Evolutionary conservation across 2,329 filamentous ascomycete genomes (phyloP).

Genomic region (Aspergillus ruber): DNA sequence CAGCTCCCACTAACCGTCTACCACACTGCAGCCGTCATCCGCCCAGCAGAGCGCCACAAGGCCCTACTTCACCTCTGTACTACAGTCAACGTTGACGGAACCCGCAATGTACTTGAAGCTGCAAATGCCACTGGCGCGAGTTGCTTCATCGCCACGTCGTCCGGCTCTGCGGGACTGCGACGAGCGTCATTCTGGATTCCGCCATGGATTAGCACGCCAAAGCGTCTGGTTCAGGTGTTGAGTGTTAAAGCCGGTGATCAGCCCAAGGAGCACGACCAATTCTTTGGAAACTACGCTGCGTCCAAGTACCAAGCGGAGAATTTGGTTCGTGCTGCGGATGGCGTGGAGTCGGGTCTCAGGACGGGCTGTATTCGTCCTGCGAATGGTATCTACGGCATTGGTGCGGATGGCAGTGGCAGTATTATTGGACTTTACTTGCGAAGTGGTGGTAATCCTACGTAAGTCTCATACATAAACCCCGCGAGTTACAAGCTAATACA

Average conservation of each 20-base stretch:
- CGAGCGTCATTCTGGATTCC: slow-evolving; percentile 39
- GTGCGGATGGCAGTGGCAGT: slow-evolving; percentile 32
- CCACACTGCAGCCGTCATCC: slow-evolving; percentile 52
- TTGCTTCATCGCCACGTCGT: slow-evolving; percentile 50
- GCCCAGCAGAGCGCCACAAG: slow-evolving; percentile 44
- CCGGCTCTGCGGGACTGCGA: slow-evolving; percentile 41
- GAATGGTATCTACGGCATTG: slow-evolving; percentile 49
- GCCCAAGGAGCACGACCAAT: slow-evolving; percentile 36
- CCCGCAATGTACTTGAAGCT: slow-evolving; percentile 44
- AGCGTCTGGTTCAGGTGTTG: slow-evolving; percentile 41
- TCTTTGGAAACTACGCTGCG: slow-evolving; percentile 45
- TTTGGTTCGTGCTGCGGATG: slow-evolving; percentile 43
- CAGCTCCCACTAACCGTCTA: slow-evolving; percentile 50
- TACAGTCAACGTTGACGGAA: slow-evolving; percentile 48
- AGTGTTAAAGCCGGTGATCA: slow-evolving; percentile 35
- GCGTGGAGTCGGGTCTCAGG: slow-evolving; percentile 35
- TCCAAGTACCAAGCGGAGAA: slow-evolving; percentile 49
- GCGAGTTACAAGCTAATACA: neutral
- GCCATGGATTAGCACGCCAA: slow-evolving; percentile 39
- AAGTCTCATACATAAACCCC: slow-evolving; percentile 3
- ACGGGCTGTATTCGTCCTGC: slow-evolving; percentile 51
- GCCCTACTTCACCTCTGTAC: slow-evolving; percentile 42
- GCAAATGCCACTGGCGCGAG: slow-evolving; percentile 43
- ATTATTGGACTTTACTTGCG: slow-evolving; percentile 37
- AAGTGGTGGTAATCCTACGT: slow-evolving; percentile 31